Conservation (phyloP, 352 stramenopile species). For the Globisporangium yorkense region DNA sequence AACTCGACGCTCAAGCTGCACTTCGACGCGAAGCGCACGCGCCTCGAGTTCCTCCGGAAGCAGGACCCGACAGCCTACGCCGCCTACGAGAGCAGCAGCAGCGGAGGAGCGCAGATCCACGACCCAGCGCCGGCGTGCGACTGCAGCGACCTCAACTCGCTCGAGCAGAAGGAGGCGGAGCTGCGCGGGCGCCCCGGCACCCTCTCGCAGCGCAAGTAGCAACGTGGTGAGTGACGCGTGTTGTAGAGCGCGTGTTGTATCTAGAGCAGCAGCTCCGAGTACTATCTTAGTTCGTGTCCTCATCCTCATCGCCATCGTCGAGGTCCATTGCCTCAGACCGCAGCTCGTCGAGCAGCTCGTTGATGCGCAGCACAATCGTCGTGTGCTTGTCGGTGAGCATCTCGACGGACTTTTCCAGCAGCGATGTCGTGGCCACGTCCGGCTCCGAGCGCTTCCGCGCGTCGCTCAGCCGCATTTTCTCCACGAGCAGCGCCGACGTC, state of each 20-base stretch:
- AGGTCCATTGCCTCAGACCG: constrained; percentile 50
- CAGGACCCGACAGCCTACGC: constrained; percentile 54
- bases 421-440: constrained; percentile 37
- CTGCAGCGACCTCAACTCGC: constrained; percentile 36
- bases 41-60: constrained; percentile 57
- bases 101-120: constrained; percentile 34
- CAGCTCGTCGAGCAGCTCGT: constrained; percentile 73
- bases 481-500: constrained; percentile 76
- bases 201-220: constrained; percentile 20
- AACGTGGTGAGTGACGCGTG: too few relatives aligned
- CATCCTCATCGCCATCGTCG: constrained; percentile 15
- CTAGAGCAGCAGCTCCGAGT: background rate
- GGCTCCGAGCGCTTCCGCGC: constrained; percentile 26
- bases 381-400: constrained; percentile 53
- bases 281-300: background rate
- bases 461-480: constrained; percentile 68
- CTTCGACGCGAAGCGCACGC: constrained; percentile 67
- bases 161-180: constrained; percentile 49
- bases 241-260: too few relatives aligned
- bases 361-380: constrained; percentile 63
- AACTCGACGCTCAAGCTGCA: constrained; percentile 77
- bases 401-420: constrained; percentile 59
- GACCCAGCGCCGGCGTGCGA: constrained; percentile 45
- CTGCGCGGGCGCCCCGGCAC: constrained; percentile 50
- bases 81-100: constrained; percentile 27